These are phyloP conservation scores for Arxiozyma slooffiae DNA, from an alignment of 1,139 yeast species.

Conservation along the genomic window DNA sequence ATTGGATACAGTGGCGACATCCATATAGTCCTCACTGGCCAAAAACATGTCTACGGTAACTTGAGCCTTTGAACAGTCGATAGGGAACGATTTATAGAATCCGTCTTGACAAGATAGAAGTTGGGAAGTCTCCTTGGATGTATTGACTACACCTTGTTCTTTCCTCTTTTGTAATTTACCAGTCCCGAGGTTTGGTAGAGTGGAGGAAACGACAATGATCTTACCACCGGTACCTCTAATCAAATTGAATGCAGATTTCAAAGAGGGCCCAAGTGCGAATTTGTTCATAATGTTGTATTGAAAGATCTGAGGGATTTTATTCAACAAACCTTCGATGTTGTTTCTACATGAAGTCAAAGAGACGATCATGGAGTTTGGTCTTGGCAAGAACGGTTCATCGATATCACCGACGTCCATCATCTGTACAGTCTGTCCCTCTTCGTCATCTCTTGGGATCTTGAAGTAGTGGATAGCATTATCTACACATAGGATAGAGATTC, in stretches of 20 bases:
- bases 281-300: slow-evolving; percentile 39
- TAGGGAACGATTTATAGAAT: slow-evolving; percentile 90
- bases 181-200: slow-evolving; percentile 75
- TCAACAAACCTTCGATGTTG: slow-evolving; percentile 67
- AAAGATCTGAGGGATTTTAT: slow-evolving; percentile 63
- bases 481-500: slow-evolving; percentile 79
- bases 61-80: slow-evolving; percentile 87
- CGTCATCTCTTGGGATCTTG: slow-evolving; percentile 49
- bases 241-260: slow-evolving; percentile 78
- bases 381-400: slow-evolving; percentile 87
- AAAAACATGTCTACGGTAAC: slow-evolving; percentile 89
- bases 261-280: slow-evolving; percentile 87
- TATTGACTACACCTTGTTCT: slow-evolving; percentile 60
- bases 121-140: slow-evolving; percentile 76
- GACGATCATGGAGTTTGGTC: slow-evolving; percentile 76
- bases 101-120: slow-evolving; percentile 69
- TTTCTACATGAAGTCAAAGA: slow-evolving; percentile 62
- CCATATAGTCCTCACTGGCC: slow-evolving; percentile 79
- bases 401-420: slow-evolving; percentile 82
- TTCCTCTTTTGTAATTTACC: slow-evolving; percentile 79
- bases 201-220: slow-evolving; percentile 66
- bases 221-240: slow-evolving; percentile 82
- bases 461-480: slow-evolving; percentile 83
- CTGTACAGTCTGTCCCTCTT: slow-evolving; percentile 39
- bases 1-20: slow-evolving; percentile 84